Evolutionary conservation across 1,284 basidiomycete genomes (phyloP).

Genomic region (Moesziomyces sp.): DNA sequence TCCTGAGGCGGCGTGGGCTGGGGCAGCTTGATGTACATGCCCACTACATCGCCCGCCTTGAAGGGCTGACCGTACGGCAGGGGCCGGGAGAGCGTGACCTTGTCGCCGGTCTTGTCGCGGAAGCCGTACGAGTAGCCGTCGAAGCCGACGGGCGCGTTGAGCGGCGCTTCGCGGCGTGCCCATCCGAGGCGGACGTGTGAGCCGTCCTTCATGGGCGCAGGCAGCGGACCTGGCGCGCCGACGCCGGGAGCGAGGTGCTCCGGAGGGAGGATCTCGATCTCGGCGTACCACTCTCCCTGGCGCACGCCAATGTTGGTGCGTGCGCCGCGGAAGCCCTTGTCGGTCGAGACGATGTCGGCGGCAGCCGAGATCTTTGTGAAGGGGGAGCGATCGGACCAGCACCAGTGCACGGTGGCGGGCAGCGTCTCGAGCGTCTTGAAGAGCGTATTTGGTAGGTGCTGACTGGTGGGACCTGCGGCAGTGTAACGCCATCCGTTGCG

Average conservation of each 20-base stretch:
- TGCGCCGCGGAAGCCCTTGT: constrained; percentile 89
- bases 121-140: constrained; percentile 94
- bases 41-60: constrained; percentile 86
- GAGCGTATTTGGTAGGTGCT: constrained; percentile 51
- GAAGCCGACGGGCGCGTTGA: constrained; percentile 91
- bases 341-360: constrained; percentile 80
- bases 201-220: constrained; percentile 70
- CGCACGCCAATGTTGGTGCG: constrained; percentile 88
- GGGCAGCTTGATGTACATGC: constrained; percentile 91
- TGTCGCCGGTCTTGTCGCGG: constrained; percentile 90
- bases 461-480: constrained; percentile 57
- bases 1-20: constrained; percentile 39
- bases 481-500: constrained; percentile 64
- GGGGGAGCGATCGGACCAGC: constrained; percentile 75
- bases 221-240: constrained; percentile 67
- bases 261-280: constrained; percentile 80
- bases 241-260: constrained; percentile 63
- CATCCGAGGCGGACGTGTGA: constrained; percentile 90
- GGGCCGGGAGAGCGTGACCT: constrained; percentile 84
- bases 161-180: constrained; percentile 86
- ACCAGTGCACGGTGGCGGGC: constrained; percentile 62
- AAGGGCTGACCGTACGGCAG: constrained; percentile 78
- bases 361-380: constrained; percentile 82
- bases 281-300: constrained; percentile 94
- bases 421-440: constrained; percentile 58